Percentiles rank a stretch among this genome's conserved stretches.
Evolutionary conservation across 169 alveolate species (phyloP).

Genomic region (Ichthyophthirius multifiliis): DNA sequence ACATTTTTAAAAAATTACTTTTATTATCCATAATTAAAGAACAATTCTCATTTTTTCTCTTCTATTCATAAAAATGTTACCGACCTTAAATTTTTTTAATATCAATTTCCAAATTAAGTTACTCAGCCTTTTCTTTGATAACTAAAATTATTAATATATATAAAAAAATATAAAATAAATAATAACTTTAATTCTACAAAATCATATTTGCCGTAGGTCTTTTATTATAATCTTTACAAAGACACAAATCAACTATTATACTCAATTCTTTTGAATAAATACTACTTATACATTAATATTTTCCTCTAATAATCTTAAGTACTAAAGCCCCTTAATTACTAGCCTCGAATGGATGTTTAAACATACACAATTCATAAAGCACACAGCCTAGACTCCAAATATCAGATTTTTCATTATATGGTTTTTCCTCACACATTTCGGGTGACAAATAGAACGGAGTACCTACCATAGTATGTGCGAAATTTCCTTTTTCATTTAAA

Average conservation of each 20-base stretch:
- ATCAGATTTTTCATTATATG: conserved; percentile 98
- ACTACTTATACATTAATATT: conserved; percentile 62
- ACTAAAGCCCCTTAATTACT: conserved; percentile 82
- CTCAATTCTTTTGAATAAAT: conserved; percentile 61
- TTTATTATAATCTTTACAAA: no score
- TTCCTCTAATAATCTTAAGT: conserved; percentile 75
- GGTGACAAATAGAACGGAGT: conserved; percentile 99
- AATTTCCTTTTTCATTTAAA: conserved; percentile 90
- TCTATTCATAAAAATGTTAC: no score
- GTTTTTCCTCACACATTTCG: conserved; percentile 97
- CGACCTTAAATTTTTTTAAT: no score
- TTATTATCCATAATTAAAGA: no score
- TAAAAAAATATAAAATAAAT: no score
- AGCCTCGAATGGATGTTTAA: conserved; percentile 89
- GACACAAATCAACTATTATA: no score
- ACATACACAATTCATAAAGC: conserved; percentile 87
- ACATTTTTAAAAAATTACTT: background rate
- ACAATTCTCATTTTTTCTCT: no score
- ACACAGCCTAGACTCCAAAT: conserved; percentile 98
- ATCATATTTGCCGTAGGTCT: no score
- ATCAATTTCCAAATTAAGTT: no score
- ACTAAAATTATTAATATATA: no score
- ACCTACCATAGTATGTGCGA: conserved; percentile 97
- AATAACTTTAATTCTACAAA: no score
- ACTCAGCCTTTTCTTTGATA: no score